These are phyloP conservation scores for Chrysoporthe puriensis DNA, from an alignment of 2,329 filamentous ascomycete species.

Conservation along the genomic window DNA sequence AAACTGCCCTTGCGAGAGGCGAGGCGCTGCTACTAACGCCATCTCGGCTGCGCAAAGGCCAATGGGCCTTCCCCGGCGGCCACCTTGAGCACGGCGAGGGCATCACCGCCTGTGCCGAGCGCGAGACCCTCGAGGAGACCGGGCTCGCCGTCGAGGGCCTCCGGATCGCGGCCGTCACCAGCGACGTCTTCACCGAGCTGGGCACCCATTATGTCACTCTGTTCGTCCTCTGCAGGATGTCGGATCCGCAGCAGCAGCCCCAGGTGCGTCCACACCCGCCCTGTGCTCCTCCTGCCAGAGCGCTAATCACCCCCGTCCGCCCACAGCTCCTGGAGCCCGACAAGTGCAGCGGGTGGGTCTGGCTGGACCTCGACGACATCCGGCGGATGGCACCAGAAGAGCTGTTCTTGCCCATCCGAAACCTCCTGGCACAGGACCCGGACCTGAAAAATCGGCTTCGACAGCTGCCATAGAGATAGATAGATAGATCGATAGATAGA, in stretches of 20 bases:
- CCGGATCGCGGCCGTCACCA: constrained; percentile 64
- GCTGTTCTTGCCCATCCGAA: constrained; percentile 45
- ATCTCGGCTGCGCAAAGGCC: constrained; percentile 24
- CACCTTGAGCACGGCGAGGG: constrained; percentile 74
- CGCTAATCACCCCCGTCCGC: neutral
- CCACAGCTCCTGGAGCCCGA: constrained; percentile 49
- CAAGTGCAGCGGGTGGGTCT: constrained; percentile 57
- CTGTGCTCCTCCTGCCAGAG: too few species aligned
- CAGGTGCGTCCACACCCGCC: constrained; percentile 47
- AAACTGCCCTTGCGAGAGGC: too few species aligned
- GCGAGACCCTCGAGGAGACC: constrained; percentile 74
- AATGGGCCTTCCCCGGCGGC: constrained; percentile 71
- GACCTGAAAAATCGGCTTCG: neutral
- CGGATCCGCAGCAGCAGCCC: constrained; percentile 52
- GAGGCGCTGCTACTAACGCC: too few species aligned
- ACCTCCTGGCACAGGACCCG: constrained; percentile 38
- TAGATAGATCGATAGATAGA: too few species aligned
- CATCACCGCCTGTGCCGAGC: constrained; percentile 62
- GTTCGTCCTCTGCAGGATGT: constrained; percentile 61
- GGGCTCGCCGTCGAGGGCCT: constrained; percentile 58
- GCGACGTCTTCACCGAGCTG: constrained; percentile 64
- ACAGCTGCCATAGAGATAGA: neutral
- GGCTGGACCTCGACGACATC: constrained; percentile 46
- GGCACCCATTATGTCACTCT: constrained; percentile 76
- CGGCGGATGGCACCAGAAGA: constrained; percentile 42